Evolutionary conservation across 2,329 filamentous ascomycete genomes (phyloP), one percentile per base, ranked within the genome.

Genomic region (Cladosporium austrohemisphaericum): DNA sequence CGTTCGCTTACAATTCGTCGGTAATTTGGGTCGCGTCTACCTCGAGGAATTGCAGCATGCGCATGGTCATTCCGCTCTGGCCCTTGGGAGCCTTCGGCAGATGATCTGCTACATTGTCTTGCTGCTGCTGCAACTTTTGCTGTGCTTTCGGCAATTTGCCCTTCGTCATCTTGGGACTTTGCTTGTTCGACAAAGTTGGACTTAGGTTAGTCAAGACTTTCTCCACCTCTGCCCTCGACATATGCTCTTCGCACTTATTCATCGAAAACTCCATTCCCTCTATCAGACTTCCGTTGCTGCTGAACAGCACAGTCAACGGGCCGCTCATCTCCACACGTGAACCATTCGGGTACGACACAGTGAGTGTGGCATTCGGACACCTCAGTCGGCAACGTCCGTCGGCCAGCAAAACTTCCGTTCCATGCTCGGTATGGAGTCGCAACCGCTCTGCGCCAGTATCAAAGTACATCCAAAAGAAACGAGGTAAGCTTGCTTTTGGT

Each of bases 381-480:
- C 88, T 85, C 18, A 96, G 84, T 58, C 84, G 84, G 60, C 86
- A 83, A 37, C 81, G 81, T 40, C 84, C 82, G 50, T 78, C 80
- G 1, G 78, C 74, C 28, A 86, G 66, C 36, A 73, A 70, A 29
- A 70, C 75, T 57, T 85, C 81, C 22, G 70, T 72, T 13, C 78
- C 72, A 29, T 81, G 84, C 59, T 95, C 90, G 60, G 95, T 78
- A 18, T 90, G 81, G 64, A 97, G 79, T 65, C 95, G 89, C 59
- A 97, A 88, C 48, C 84, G 88, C 58, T 81, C 85, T 49, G 96
- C 84, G 5, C 90, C 91, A 53, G 88, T 92, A 50, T 85, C 84
- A 65, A 93, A 96, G 61, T 95, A 86, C 0, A 88, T 91, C 60
- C 86, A 83, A 65, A 95, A 96, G 68, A 93, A 97, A 61, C 92